A percentile compares a stretch with the other conserved stretches of the same genome.
Evolutionary conservation across 345 rosid species (phyloP).

Genomic region (Syzygium aromaticum): DNA sequence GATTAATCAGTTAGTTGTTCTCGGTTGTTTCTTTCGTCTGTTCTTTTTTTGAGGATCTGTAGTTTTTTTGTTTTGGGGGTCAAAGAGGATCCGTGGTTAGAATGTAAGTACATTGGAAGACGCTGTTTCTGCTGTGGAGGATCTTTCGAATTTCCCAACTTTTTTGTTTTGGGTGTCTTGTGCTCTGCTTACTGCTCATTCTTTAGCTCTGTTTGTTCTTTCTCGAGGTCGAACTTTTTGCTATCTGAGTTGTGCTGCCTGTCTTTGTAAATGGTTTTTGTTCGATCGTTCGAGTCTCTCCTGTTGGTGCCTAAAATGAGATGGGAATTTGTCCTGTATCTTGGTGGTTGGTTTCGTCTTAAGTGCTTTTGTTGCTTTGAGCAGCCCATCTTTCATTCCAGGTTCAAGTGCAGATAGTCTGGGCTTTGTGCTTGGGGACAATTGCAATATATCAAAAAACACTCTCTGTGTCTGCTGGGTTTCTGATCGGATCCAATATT

Average conservation of each 20-base stretch:
- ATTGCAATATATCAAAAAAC: not conserved
- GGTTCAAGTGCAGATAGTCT: not conserved
- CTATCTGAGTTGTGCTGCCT: not conserved
- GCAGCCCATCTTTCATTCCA: not conserved
- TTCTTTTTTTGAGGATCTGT: not conserved
- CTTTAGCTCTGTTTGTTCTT: not conserved
- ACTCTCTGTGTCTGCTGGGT: not conserved
- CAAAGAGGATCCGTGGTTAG: not conserved
- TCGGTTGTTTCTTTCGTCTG: not conserved
- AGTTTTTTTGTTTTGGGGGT: too few relatives aligned
- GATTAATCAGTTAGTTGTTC: not conserved
- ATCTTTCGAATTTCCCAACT: not conserved
- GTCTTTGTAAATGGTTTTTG: not conserved
- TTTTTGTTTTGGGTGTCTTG: not conserved
- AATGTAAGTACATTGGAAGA: not conserved
- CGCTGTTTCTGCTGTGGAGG: not conserved
- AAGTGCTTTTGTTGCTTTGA: not conserved
- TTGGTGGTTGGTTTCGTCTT: not conserved
- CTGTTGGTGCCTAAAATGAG: not conserved
- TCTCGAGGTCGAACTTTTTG: not conserved
- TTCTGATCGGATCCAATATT: not conserved
- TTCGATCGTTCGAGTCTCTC: not conserved
- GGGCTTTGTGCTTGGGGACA: not conserved
- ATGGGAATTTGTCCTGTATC: not conserved
- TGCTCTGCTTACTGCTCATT: not conserved